Evolutionary conservation across 192 early-diverging fungal genomes (phyloP), one percentile per base, ranked within the genome.

Genomic region (Diversispora epigaea): DNA sequence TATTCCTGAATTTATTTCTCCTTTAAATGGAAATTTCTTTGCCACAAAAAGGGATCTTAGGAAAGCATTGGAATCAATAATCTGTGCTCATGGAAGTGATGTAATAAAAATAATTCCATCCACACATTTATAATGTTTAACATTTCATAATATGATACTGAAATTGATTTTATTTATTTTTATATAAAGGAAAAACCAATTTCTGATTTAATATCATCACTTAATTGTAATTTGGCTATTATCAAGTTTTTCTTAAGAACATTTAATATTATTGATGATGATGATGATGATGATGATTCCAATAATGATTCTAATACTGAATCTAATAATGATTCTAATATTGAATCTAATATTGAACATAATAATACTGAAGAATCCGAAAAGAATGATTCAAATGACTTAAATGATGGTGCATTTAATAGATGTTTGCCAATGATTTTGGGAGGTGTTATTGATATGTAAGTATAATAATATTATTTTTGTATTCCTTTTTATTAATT

Each of bases 11-110:
- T 74, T 62, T 49, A 74, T 58, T 50, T 41, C 45, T 1, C 72
- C 72, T 10, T 57, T 74, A 41, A 58, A 74, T 46, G 60, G 72
- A 0, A 15, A 74, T 46, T 74, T 74, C 47, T 74, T 74, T 57
- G 56, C 72, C 6, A 74, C 56, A 15, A 62, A 63, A 40, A 32
- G 3, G 7, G 72, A 74, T 46, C 63, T 74, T 10, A 63, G 41
- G 21, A 63, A 47, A 62, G 8, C 60, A 39, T 12, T 63, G 4
- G 72, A 74, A 63, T 32, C 41, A 15, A 19, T 74, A 6, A 47
- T 64, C 6, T 44, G 4, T 43, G 41, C n/a, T 10, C 8, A 5
- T 54, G 50, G 50, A 17, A 54, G 10, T 54, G 43, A 64, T 15
- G 39, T 60, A 60, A 25, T 3, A 2, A 32, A 32, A 32, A 32